These are phyloP conservation scores for Neotropicomus parvogracilis DNA, from an alignment of 1,284 basidiomycete genomes.

Conservation along the genomic window DNA sequence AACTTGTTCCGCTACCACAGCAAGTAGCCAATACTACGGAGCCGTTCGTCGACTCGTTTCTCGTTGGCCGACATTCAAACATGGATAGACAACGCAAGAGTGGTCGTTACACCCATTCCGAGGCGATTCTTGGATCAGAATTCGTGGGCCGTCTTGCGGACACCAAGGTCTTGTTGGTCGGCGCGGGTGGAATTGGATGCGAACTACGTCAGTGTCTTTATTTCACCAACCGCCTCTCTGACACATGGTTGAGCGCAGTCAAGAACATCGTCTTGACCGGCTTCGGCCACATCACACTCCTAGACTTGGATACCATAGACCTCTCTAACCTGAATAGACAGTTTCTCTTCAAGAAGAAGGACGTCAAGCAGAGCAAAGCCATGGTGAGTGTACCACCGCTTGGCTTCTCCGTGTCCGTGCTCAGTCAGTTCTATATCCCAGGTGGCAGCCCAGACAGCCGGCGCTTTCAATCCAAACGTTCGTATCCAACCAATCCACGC, in stretches of 20 bases:
- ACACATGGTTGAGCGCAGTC: slow-evolving; percentile 47
- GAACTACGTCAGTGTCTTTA: slow-evolving; percentile 72
- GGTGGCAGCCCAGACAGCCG: slow-evolving; percentile 88
- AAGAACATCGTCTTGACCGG: slow-evolving; percentile 95
- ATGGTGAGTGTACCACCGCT: slow-evolving; percentile 45
- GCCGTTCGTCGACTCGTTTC: too few species aligned
- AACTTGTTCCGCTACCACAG: not conserved
- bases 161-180: slow-evolving; percentile 85
- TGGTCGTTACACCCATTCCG: slow-evolving; percentile 47
- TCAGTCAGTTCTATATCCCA: slow-evolving; percentile 28
- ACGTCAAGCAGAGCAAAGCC: slow-evolving; percentile 96
- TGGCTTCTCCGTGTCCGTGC: not conserved
- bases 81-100: slow-evolving; percentile 14
- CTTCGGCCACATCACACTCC: slow-evolving; percentile 87
- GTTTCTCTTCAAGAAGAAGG: slow-evolving; percentile 96
- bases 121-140: slow-evolving; percentile 73
- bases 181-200: slow-evolving; percentile 96
- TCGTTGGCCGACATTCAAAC: not conserved
- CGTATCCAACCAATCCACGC: slow-evolving; percentile 87
- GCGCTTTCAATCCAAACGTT: slow-evolving; percentile 89
- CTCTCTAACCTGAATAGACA: slow-evolving; percentile 97
- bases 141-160: slow-evolving; percentile 56
- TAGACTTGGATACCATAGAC: slow-evolving; percentile 99
- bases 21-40: not conserved
- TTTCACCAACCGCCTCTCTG: not conserved